phyloP scores from a whole-genome alignment of 441 rosid genomes.

The Flueggea neowawraea region DNA sequence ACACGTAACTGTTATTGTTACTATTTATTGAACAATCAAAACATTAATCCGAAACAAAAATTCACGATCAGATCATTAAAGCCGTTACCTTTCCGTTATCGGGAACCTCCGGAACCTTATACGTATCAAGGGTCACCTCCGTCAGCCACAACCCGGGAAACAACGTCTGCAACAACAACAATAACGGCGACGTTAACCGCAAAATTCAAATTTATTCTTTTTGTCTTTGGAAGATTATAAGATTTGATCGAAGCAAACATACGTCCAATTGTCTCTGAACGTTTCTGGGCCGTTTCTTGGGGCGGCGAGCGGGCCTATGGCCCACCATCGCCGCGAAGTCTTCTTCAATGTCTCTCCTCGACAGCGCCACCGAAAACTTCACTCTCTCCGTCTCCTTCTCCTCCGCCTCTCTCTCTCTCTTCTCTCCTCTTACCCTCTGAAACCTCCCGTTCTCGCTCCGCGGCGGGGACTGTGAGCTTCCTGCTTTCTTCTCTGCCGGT shows the following conservation, averaged over 20 bases:
- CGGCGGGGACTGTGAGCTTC: constrained; percentile 16
- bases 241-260: constrained; percentile 11
- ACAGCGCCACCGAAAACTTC: constrained; percentile 44
- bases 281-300: constrained; percentile 59
- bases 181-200: background rate
- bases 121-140: constrained; percentile 54
- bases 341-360: constrained; percentile 72
- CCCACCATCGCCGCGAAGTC: constrained; percentile 55
- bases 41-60: too few species aligned
- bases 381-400: constrained; percentile 23
- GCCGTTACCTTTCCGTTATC: too few species aligned
- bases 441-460: constrained; percentile 15
- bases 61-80: too few species aligned
- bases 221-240: too few species aligned
- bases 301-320: constrained; percentile 56
- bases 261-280: constrained; percentile 76
- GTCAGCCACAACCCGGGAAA: constrained; percentile 59
- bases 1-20: too few species aligned
- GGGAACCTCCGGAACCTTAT: constrained; percentile 47
- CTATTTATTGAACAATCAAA: too few species aligned
- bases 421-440: too few species aligned
- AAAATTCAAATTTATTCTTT: too few species aligned
- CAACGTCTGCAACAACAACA: constrained; percentile 36
- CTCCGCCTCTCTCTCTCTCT: constrained; percentile 21
- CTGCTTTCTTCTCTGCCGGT: too few species aligned